Percentiles rank a stretch among this genome's conserved stretches.
Conservation (phyloP, 441 rosid species). For the Pelargonium myrrhifolium region DNA sequence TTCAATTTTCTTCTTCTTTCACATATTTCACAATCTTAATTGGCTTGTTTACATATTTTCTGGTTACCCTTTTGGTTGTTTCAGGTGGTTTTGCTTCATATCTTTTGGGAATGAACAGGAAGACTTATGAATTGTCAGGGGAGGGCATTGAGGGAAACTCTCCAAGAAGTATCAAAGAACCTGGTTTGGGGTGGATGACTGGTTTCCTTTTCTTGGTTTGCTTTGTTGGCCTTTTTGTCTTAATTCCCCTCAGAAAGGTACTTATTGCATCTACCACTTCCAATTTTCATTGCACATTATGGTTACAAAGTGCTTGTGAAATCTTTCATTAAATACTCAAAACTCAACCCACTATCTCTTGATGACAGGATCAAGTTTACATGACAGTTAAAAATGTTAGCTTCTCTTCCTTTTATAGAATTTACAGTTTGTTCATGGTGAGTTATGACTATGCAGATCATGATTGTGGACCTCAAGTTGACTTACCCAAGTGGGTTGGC, state of each 20-base stretch:
- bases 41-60: not conserved
- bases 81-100: conserved; percentile 95
- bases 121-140: conserved; percentile 60
- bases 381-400: too few species aligned
- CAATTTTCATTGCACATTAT: not conserved
- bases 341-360: too few species aligned
- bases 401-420: not conserved
- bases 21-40: not conserved
- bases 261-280: not conserved
- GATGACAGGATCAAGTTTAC: too few species aligned
- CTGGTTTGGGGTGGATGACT: conserved; percentile 86
- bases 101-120: conserved; percentile 63
- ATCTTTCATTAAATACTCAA: not conserved
- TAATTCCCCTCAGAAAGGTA: conserved; percentile 92
- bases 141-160: conserved; percentile 52
- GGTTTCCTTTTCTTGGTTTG: conserved; percentile 63
- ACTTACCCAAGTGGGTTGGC: conserved; percentile 94
- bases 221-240: conserved; percentile 74
- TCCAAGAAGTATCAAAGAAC: conserved; percentile 64
- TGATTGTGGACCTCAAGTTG: conserved; percentile 75
- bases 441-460: conserved; percentile 41
- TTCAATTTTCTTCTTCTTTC: not conserved
- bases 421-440: not conserved
- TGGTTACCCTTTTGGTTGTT: conserved; percentile 8
- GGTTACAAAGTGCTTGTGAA: conserved; percentile 1